These are phyloP conservation scores for Yarrowia sp. DNA, from an alignment of 805 yeast genomes.

Conservation along the genomic window DNA sequence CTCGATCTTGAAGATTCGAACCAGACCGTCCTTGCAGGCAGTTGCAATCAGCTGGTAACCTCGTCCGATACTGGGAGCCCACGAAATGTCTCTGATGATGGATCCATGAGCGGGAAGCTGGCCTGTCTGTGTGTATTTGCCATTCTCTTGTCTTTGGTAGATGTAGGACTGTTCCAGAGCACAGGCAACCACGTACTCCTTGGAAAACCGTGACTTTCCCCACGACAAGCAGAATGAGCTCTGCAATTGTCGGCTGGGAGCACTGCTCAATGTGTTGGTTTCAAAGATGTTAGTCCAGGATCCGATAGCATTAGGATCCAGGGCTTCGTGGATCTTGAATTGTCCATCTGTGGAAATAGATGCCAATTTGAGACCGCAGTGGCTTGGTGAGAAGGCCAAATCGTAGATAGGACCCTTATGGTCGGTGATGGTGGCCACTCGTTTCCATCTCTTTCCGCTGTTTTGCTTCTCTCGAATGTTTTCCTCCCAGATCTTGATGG, in stretches of 20 bases:
- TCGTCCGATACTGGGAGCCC: constrained; percentile 98
- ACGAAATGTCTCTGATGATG: constrained; percentile 82
- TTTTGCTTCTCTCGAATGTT: constrained; percentile 75
- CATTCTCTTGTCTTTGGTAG: constrained; percentile 62
- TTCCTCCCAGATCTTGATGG: constrained; percentile 91
- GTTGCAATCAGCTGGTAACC: constrained; percentile 89
- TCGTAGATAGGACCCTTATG: constrained; percentile 88
- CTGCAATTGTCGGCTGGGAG: constrained; percentile 82
- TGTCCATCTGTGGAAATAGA: constrained; percentile 90
- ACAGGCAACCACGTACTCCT: constrained; percentile 81
- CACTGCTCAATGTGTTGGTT: constrained; percentile 62
- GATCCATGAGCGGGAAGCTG: constrained; percentile 85
- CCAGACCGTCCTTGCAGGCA: constrained; percentile 93
- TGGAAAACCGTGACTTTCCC: constrained; percentile 86
- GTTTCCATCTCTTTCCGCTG: constrained; percentile 85
- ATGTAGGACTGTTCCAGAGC: constrained; percentile 88
- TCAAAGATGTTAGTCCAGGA: constrained; percentile 83
- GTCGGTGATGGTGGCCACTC: constrained; percentile 79
- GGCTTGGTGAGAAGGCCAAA: constrained; percentile 87
- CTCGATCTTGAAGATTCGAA: constrained; percentile 77
- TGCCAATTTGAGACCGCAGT: constrained; percentile 80
- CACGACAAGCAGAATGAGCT: constrained; percentile 85
- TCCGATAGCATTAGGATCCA: constrained; percentile 86
- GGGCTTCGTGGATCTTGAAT: constrained; percentile 81
- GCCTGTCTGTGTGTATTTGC: constrained; percentile 57